Evolutionary conservation across 2,329 filamentous ascomycete species (phyloP), one percentile per base, ranked within the genome.

Genomic region (Helminthosporium solani): DNA sequence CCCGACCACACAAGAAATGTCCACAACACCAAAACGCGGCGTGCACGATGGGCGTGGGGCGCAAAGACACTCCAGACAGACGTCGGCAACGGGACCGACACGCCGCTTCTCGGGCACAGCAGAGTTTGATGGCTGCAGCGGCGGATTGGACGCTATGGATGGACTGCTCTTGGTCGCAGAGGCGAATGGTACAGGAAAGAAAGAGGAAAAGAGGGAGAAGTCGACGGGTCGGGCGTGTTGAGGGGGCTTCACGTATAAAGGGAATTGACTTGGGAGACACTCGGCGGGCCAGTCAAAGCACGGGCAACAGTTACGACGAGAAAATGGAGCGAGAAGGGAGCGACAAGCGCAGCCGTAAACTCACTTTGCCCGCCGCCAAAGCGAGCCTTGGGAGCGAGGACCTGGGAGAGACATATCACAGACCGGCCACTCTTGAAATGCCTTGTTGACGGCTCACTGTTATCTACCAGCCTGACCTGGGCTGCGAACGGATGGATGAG

Each of bases 11-110:
- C 58, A 12, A 46, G 49, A 56, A 46, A 34, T n/a, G 60, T 57
- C 54, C 56, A 60, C 57, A 68, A 66, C 63, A 65, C 59, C 47
- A 66, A 68, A 38, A 67, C 47, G 51, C 47, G 60, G 53, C 18
- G 54, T 61, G 58, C 54, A 63, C 53, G 55, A 47, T 49, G 40
- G 36, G 44, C 49, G 49, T 47, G 49, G 46, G 52, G 56, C 49
- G 57, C 47, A 40, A 40, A 42, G 44, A 41, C 35, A 44, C 42
- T 49, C 46, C 50, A 56, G 48, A 48, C 44, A 41, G 53, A 51
- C 46, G 52, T 49, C 51, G 53, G 58, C 58, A 63, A 57, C 54
- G 56, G 53, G 50, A 55, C 49, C 58, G 67, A 63, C 58, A 58
- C 63, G 57, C 56, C 50, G 54, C 46, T 60, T 53, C 41, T 49